A percentile compares a stretch with the other conserved stretches of the same genome.
Evolutionary conservation across 139 green algal species (phyloP).

Genomic region (Raphidocelis subcapitata): DNA sequence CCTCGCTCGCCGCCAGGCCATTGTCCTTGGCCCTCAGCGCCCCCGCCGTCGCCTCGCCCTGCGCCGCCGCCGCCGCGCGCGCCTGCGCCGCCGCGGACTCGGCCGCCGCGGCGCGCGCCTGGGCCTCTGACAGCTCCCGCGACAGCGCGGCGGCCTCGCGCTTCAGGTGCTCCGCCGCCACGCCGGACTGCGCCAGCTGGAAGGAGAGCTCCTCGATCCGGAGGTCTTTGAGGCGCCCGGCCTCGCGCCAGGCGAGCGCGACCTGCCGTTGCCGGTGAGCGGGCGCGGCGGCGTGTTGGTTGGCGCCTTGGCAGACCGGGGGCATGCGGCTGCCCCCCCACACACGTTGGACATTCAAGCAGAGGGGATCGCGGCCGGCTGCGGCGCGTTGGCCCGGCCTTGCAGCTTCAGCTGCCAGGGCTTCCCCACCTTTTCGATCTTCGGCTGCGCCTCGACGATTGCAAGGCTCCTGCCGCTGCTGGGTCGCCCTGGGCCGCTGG

Average conservation of each 20-base stretch:
- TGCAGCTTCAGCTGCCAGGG: too few relatives aligned
- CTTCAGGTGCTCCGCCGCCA: background rate
- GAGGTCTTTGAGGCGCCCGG: constrained; percentile 23
- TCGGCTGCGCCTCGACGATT: background rate
- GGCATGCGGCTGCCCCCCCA: too few relatives aligned
- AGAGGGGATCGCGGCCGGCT: too few relatives aligned
- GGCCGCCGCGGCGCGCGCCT: background rate
- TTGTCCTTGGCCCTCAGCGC: constrained; percentile 21
- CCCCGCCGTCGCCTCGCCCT: constrained; percentile 22
- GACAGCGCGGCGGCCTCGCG: background rate
- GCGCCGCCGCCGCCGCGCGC: constrained; percentile 7
- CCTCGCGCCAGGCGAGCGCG: constrained; percentile 23
- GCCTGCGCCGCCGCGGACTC: constrained; percentile 4
- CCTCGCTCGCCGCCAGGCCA: background rate
- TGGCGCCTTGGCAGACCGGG: too few relatives aligned
- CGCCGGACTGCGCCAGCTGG: constrained; percentile 10
- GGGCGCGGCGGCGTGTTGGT: too few relatives aligned
- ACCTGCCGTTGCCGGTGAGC: background rate
- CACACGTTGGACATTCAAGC: too few relatives aligned
- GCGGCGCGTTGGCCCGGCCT: too few relatives aligned
- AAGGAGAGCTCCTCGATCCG: constrained; percentile 34
- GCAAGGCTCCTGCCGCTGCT: background rate
- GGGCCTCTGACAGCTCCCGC: background rate
- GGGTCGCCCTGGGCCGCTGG: background rate
- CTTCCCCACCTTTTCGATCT: background rate